Base-by-base conservation (phyloP, 257 asterid species). In the Linaria vulgaris region DNA sequence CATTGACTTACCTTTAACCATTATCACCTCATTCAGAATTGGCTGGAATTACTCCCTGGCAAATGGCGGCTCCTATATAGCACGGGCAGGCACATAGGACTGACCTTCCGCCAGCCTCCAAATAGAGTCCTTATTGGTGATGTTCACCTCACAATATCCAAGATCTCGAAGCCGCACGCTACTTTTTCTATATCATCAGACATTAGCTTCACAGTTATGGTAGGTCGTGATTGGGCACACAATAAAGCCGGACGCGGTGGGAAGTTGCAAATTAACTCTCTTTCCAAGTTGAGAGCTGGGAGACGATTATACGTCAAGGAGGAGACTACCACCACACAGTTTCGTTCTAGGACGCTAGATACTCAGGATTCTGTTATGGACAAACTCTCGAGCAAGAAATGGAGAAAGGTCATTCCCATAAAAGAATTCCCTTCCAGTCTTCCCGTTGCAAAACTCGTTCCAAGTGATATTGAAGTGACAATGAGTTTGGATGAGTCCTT, bases 1-100 rank as follows among this genome's bases (percentile, higher is more conserved):
- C 9, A 3, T 45, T 37, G 20, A 15, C 44, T 22, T 31, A 30
- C 65, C 12, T 54, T 5, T 37, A 38, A 63, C 51, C 7, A 31
- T 24, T 21, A 6, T 11, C 17, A 23, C 44, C 46, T 41, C 34
- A n/a, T 76, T 74, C 94, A 92, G 99, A 58, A 80, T 63, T 92
- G 98, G 98, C 52, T 89, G 70, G 79, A 80, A 55, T 46, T 78
- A 71, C 80, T 89, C 53, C 97, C 95, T 63, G 98, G 98, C 21
- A 89, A 85, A 52, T 92, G 98, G 98, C 96, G 98, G 21, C 90
- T 92, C 61, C 77, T 92, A 57, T 89, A 87, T 49, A 78, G 85
- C 79, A 92, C 99, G 0, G 99, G 99, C 45, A 78, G 82, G 66
- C 99, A 92, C 67, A 73, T 92, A 52, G 99, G 97, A 24, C 73